Percentiles rank a stretch among this genome's conserved stretches.
phyloP scores from a whole-genome alignment of 225 moss, liverwort and hornwort species.

The Neckera pumila region DNA sequence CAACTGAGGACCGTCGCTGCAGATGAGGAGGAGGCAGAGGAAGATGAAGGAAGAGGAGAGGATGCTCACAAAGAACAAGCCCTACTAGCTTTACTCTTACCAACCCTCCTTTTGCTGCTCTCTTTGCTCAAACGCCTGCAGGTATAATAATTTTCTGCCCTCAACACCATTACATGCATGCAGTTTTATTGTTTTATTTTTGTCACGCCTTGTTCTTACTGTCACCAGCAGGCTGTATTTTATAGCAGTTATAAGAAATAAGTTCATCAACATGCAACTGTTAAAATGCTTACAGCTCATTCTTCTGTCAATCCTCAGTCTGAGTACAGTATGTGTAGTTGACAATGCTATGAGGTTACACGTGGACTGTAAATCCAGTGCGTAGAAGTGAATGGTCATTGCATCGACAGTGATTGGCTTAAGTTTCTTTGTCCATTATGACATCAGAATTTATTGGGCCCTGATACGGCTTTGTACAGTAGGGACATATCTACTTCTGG shows the following conservation, averaged over 20 bases:
- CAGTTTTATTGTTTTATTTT: neutral
- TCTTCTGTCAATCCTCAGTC: neutral
- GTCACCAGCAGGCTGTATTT: neutral
- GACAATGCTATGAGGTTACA: neutral
- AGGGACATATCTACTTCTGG: neutral
- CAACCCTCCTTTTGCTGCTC: conserved; percentile 58
- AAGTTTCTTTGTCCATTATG: neutral
- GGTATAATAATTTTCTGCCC: conserved; percentile 19
- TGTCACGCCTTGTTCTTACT: neutral
- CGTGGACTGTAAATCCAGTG: neutral
- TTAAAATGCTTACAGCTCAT: neutral
- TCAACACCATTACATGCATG: neutral
- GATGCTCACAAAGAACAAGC: conserved; percentile 69
- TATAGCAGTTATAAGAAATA: neutral
- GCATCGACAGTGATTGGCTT: neutral
- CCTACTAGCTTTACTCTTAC: conserved; percentile 56
- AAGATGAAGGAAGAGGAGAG: conserved; percentile 65
- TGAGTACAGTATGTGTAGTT: neutral
- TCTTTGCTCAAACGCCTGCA: conserved; percentile 71
- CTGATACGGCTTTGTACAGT: neutral
- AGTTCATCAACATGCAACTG: neutral
- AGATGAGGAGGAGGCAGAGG: conserved; percentile 78
- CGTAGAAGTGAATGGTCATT: neutral
- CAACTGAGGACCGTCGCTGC: neutral
- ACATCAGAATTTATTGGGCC: neutral